A percentile compares a stretch with the other conserved stretches of the same genome.
phyloP scores from a whole-genome alignment of 768 basidiomycete genomes.

The Cubamyces sp. region DNA sequence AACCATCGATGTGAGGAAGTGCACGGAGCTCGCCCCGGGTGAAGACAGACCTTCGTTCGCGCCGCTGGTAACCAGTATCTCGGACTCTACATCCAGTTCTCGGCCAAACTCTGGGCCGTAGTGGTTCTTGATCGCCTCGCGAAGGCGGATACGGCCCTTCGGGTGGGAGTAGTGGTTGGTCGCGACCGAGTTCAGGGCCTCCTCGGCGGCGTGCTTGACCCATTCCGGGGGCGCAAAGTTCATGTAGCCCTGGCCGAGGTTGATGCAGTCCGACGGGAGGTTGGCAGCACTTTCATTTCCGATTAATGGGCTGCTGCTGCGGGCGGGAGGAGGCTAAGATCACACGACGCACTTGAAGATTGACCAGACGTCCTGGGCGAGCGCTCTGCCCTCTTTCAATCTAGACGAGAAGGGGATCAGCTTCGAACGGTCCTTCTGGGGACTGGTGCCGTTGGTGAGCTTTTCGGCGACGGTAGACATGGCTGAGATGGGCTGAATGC shows the following conservation, averaged over 20 bases:
- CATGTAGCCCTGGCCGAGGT: conserved; percentile 92
- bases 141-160: conserved; percentile 83
- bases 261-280: conserved; percentile 89
- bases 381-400: conserved; percentile 72
- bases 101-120: conserved; percentile 72
- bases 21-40: neutral
- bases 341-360: conserved; percentile 72
- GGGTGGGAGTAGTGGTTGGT: conserved; percentile 92
- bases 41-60: conserved; percentile 86
- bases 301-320: neutral
- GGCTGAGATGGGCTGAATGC: neutral
- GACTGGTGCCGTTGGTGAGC: conserved; percentile 26
- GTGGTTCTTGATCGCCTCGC: conserved; percentile 83
- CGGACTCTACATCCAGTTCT: conserved; percentile 78
- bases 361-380: conserved; percentile 88
- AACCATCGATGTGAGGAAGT: conserved; percentile 18
- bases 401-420: conserved; percentile 75
- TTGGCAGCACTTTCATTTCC: conserved; percentile 67
- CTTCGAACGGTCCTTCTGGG: conserved; percentile 28
- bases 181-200: conserved; percentile 62
- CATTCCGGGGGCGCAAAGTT: conserved; percentile 86
- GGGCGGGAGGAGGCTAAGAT: neutral
- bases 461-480: conserved; percentile 21
- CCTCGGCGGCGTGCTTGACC: conserved; percentile 73
- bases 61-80: conserved; percentile 94